Base-by-base conservation (phyloP, 345 rosid genomes). In the Dovyalis caffra region DNA sequence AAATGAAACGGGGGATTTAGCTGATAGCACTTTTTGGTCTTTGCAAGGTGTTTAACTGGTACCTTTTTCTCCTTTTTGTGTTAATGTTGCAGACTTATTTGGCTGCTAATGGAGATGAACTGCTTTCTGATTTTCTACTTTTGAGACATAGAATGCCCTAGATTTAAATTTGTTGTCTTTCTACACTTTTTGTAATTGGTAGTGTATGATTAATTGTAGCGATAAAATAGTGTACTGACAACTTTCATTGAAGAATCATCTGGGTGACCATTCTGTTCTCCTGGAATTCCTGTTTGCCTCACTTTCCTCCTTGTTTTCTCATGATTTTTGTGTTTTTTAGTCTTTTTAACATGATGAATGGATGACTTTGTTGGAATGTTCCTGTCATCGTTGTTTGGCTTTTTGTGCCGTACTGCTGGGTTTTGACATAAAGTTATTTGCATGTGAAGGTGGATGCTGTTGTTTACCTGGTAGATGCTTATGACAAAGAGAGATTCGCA, bases 401-500 rank as follows among this genome's bases (percentile, higher is more conserved):
- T 37, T 61, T 14, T 16, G 33, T 23, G 25, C 25, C 9, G 23
- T 38, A 23, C 28, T 64, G 43, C 64, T 20, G 23, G n/a, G 28
- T 29, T n/a, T 62, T 28, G 11, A 66, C 14, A 72, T 76, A 21
- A 73, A 70, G 23, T 14, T 74, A 8, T 11, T 20, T 61, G 49
- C 1, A 4, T 8, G 14, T 77, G 71, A 56, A 90, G 93, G 94
- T 90, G 74, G 94, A 90, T 85, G 94, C 91, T 0, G 94, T 88
- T 74, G 90, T 90, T 47, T 90, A 90, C 80, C 85, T 90, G 31
- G 94, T 90, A 37, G 94, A 90, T 82, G 92, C 90, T 28, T 81
- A 85, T 47, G 94, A 90, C 81, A 87, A 84, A 70, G 94, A 90
- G 76, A 87, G 94, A 72, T 87, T 90, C 64, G 43, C 85, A 0